These are phyloP conservation scores for Starmera quercuum DNA, from an alignment of 805 yeast species.

Conservation along the genomic window DNA sequence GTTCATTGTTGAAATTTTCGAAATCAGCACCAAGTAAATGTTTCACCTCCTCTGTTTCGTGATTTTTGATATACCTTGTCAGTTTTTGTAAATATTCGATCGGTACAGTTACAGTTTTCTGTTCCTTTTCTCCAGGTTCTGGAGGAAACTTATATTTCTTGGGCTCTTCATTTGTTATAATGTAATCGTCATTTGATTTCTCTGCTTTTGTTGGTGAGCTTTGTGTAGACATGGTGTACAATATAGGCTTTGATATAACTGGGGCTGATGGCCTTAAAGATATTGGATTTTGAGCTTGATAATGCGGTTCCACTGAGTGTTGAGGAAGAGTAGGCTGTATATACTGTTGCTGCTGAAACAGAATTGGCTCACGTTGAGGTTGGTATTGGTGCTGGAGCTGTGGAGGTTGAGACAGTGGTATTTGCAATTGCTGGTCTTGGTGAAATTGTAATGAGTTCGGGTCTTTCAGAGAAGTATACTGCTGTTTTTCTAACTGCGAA, in stretches of 20 bases:
- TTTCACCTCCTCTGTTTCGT: conserved; percentile 16
- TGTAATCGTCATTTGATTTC: conserved; percentile 26
- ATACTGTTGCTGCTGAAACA: neutral
- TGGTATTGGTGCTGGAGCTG: conserved; percentile 8
- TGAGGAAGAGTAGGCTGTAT: conserved; percentile 1
- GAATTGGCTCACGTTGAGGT: neutral
- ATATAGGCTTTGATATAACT: neutral
- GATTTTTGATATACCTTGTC: conserved; percentile 13
- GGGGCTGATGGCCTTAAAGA: conserved; percentile 1
- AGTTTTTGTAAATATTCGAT: conserved; percentile 19
- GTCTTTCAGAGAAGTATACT: conserved; percentile 11
- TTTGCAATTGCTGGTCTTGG: too few species aligned
- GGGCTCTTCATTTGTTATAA: conserved; percentile 35
- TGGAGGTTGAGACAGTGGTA: conserved; percentile 6
- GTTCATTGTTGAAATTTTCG: conserved; percentile 2
- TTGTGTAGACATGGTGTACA: neutral
- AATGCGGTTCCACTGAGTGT: conserved; percentile 4
- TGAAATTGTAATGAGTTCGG: conserved; percentile 46
- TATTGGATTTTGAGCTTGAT: conserved; percentile 1
- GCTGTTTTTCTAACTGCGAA: conserved; percentile 8
- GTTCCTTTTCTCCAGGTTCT: neutral
- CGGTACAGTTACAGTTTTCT: conserved; percentile 18
- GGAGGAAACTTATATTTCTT: conserved; percentile 40
- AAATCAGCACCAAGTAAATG: conserved; percentile 10
- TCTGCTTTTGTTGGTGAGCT: neutral